Base-by-base conservation (phyloP, 2,329 filamentous ascomycete genomes). In the Colletotrichum caudatum region DNA sequence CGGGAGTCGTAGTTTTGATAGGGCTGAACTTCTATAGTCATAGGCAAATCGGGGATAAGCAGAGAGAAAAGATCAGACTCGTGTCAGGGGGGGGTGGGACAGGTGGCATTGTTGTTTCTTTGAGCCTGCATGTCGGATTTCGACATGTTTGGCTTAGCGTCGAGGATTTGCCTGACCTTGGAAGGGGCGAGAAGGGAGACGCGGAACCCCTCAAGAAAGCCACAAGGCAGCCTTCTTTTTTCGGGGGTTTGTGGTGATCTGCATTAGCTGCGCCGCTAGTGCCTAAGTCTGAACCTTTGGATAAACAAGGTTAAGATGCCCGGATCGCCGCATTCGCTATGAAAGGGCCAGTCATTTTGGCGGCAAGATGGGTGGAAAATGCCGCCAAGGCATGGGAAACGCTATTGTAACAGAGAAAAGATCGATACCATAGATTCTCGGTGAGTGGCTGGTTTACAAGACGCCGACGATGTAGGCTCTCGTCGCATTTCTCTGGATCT, bases 1-100 rank as follows among this genome's bases (percentile, higher is more conserved):
- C 33, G 16, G 35, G n/a, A 62, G 35, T 51, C 59, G 35, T 14
- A 33, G 39, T 20, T 58, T 50, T 66, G 39, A 26, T 64, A 70
- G 44, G 65, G 59, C 69, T 70, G 66, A 57, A 37, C 69, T 72
- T 70, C n/a, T n/a, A n/a, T n/a, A n/a, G n/a, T n/a, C n/a, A 65
- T 70, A 70, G 59, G 66, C 44, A 62, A 48, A 60, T 54, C 39
- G 23, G 35, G 51, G 54, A 67, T 44, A 61, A 62, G 18, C 33
- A 35, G 20, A 18, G 44, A 33, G 50, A 33, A 39, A 41, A 26
- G 37, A 5, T 26, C 56, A 33, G 33, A 26, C 9, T 26, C n/a
- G 41, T 18, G 35, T 41, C 48, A 35, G 48, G 48, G n/a, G 41
- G 14, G 41, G 41, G 35, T 48, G 51, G 63, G 23, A 63, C 50